Evolutionary conservation across 805 yeast species (phyloP).

Genomic region (Torulaspora delbrueckii): DNA sequence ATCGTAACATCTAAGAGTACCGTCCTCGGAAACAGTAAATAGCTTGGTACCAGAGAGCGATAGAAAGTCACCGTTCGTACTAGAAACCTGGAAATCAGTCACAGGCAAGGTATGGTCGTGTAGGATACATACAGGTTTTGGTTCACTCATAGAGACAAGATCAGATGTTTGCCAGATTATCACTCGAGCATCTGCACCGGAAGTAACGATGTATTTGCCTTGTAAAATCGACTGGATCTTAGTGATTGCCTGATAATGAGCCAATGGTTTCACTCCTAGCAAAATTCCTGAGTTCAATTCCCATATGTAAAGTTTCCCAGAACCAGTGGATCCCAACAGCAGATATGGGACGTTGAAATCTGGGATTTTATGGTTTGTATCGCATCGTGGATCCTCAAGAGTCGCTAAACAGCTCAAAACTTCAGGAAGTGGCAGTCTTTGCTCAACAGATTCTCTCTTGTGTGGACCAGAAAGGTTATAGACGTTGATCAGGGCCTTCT

Average conservation of each 20-base stretch:
- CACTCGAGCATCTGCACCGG: conserved; percentile 78
- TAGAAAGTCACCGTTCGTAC: conserved; percentile 42
- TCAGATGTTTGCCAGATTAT: conserved; percentile 69
- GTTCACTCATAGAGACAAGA: conserved; percentile 39
- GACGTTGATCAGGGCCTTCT: conserved; percentile 69
- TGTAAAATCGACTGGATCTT: conserved; percentile 55
- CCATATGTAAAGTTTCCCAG: conserved; percentile 83
- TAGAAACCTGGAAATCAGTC: conserved; percentile 39
- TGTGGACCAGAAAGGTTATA: conserved; percentile 46
- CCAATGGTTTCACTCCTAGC: conserved; percentile 59
- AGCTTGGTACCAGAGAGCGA: conserved; percentile 50
- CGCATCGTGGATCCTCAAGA: conserved; percentile 21
- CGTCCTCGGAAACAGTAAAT: conserved; percentile 66
- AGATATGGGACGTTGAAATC: conserved; percentile 54
- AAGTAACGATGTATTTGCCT: conserved; percentile 62
- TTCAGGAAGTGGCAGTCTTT: conserved; percentile 82
- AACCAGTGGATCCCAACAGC: conserved; percentile 53
- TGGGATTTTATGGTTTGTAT: conserved; percentile 30
- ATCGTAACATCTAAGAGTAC: conserved; percentile 69
- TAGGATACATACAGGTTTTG: conserved; percentile 55
- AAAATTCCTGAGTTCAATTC: conserved; percentile 73
- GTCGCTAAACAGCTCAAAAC: conserved; percentile 47
- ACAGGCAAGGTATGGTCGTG: conserved; percentile 52
- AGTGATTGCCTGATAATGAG: conserved; percentile 76
- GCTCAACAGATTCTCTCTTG: conserved; percentile 54